Evolutionary conservation across 441 rosid genomes (phyloP).

Genomic region (Raphanus hybrid): DNA sequence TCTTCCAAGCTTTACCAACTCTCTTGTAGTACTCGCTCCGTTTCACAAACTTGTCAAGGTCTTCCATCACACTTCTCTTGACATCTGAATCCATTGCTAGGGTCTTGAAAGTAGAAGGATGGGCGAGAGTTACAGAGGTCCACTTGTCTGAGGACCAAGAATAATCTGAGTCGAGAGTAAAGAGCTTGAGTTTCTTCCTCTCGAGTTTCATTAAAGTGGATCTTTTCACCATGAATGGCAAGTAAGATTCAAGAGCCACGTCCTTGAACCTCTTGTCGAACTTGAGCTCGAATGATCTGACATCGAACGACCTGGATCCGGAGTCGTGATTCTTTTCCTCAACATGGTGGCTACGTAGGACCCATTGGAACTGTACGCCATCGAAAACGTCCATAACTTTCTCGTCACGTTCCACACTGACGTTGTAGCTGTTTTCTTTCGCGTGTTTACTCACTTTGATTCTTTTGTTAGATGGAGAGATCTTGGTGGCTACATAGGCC

Average conservation of each 20-base stretch:
- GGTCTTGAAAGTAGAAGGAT: slow-evolving; percentile 70
- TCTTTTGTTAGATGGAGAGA: slow-evolving; percentile 49
- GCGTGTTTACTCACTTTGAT: slow-evolving; percentile 60
- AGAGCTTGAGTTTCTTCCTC: slow-evolving; percentile 54
- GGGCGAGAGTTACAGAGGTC: slow-evolving; percentile 62
- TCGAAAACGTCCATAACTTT: slow-evolving; percentile 53
- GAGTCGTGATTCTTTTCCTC: slow-evolving; percentile 27
- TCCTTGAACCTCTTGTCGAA: slow-evolving; percentile 56
- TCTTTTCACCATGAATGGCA: slow-evolving; percentile 48
- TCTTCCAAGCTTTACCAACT: slow-evolving; percentile 77
- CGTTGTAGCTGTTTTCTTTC: slow-evolving; percentile 47
- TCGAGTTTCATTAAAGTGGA: slow-evolving; percentile 45
- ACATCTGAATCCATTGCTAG: slow-evolving; percentile 57
- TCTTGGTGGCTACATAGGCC: slow-evolving; percentile 51
- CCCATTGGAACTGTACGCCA: slow-evolving; percentile 60
- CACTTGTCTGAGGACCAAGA: slow-evolving; percentile 38
- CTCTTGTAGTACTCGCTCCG: slow-evolving; percentile 62
- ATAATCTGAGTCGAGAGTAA: slow-evolving; percentile 45
- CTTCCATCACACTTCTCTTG: slow-evolving; percentile 49
- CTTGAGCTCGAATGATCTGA: slow-evolving; percentile 51
- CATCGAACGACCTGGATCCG: slow-evolving; percentile 34
- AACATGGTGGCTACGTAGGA: slow-evolving; percentile 40
- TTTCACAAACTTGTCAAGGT: slow-evolving; percentile 58
- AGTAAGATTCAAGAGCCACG: slow-evolving; percentile 47
- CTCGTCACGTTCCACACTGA: slow-evolving; percentile 56